Evolutionary conservation across 768 basidiomycete genomes (phyloP).

Genomic region (Leccinum subgranulosum): DNA sequence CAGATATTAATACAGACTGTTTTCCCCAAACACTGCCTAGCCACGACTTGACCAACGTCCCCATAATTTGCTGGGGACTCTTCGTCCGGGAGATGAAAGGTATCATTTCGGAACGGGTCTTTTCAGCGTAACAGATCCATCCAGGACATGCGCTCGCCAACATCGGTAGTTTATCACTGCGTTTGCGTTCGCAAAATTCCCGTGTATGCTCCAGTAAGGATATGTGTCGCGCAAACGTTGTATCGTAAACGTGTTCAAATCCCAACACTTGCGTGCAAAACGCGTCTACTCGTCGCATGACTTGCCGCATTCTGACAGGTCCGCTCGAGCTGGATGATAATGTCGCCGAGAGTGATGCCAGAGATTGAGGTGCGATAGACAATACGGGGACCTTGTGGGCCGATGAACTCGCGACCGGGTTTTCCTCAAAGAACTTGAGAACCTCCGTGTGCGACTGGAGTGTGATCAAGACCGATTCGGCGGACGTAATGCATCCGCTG

Average conservation of each 20-base stretch:
- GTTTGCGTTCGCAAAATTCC: conserved; percentile 76
- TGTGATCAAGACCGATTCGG: conserved; percentile 95
- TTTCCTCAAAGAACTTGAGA: conserved; percentile 66
- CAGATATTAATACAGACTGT: conserved; percentile 47
- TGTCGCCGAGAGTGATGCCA: conserved; percentile 76
- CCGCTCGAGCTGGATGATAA: conserved; percentile 45
- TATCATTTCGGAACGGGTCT: conserved; percentile 90
- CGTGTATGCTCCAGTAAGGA: conserved; percentile 75
- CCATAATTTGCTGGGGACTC: conserved; percentile 94
- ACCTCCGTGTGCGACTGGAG: conserved; percentile 95
- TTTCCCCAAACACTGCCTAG: conserved; percentile 64
- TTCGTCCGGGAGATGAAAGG: conserved; percentile 86
- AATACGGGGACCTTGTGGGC: conserved; percentile 60
- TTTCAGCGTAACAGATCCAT: conserved; percentile 99
- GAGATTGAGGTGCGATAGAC: conserved; percentile 86
- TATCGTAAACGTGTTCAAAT: conserved; percentile 86
- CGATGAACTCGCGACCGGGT: conserved; percentile 40
- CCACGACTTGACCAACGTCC: conserved; percentile 89
- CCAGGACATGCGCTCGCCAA: conserved; percentile 65
- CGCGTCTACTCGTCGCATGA: conserved; percentile 67
- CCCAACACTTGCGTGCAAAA: conserved; percentile 70
- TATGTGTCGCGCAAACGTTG: conserved; percentile 90
- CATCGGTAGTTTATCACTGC: conserved; percentile 65
- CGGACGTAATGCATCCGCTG: conserved; percentile 98
- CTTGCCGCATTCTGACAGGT: conserved; percentile 48